Conservation (phyloP, 345 rosid species). For the Abelmoschus esculentus region DNA sequence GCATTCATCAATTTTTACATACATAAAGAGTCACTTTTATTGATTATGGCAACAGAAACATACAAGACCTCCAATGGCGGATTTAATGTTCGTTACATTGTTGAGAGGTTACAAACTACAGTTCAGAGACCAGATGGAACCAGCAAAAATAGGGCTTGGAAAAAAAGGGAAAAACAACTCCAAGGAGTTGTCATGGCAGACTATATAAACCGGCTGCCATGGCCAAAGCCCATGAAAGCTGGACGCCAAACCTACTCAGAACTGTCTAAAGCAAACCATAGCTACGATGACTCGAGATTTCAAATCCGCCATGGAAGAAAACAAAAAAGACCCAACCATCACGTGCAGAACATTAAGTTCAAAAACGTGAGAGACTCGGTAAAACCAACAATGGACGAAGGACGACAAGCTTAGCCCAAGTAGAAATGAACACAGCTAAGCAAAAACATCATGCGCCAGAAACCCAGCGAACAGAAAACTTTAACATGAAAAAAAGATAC, state of each 20-base stretch:
- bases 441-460: slow-evolving; percentile 33
- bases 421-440: slow-evolving; percentile 13
- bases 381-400: slow-evolving; percentile 13
- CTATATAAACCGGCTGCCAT: slow-evolving; percentile 33
- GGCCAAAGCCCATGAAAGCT: slow-evolving; percentile 31
- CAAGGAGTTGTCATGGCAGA: slow-evolving; percentile 32
- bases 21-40: slow-evolving; percentile 9
- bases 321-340: slow-evolving; percentile 29
- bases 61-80: slow-evolving; percentile 24
- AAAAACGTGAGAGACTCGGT: slow-evolving; percentile 22
- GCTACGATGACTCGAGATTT: slow-evolving; percentile 2
- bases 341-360: slow-evolving; percentile 18
- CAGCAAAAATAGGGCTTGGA: slow-evolving; percentile 31
- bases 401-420: slow-evolving; percentile 18
- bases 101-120: slow-evolving; percentile 19
- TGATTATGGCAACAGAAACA: slow-evolving; percentile 1
- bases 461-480: slow-evolving; percentile 18
- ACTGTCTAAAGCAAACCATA: slow-evolving; percentile 19
- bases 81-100: slow-evolving; percentile 21
- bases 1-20: too few species aligned
- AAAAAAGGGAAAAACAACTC: slow-evolving; percentile 22
- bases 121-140: slow-evolving; percentile 19
- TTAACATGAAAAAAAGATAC: slow-evolving; percentile 8
- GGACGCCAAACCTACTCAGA: slow-evolving; percentile 19
- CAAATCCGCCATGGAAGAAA: slow-evolving; percentile 22